phyloP scores from a whole-genome alignment of 257 asterid genomes.

The Jacaranda mimosifolia region DNA sequence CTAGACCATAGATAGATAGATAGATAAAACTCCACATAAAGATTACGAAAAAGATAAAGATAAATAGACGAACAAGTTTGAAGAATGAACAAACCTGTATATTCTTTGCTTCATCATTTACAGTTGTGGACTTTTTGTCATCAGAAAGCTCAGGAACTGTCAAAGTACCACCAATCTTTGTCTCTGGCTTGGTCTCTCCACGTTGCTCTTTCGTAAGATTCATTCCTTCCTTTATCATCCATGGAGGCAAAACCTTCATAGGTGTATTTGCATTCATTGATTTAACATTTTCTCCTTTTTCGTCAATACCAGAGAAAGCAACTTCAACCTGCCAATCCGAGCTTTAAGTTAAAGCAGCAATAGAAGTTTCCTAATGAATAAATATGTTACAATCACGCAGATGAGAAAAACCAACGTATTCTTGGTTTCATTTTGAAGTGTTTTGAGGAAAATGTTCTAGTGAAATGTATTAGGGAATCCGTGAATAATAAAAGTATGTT shows the following conservation, averaged over 20 bases:
- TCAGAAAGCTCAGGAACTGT: slow-evolving; percentile 56
- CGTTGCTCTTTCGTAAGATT: slow-evolving; percentile 89
- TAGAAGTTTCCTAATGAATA: slow-evolving; percentile 17
- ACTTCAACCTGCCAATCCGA: slow-evolving; percentile 83
- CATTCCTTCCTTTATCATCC: slow-evolving; percentile 98
- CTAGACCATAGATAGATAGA: too few relatives aligned
- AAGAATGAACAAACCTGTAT: slow-evolving; percentile 51
- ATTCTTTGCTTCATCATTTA: slow-evolving; percentile 66
- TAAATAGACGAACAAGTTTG: not conserved
- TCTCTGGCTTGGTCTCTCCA: slow-evolving; percentile 73
- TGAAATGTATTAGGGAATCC: too few relatives aligned
- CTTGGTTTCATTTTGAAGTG: too few relatives aligned
- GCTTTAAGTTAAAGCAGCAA: slow-evolving; percentile 29
- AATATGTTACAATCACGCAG: slow-evolving; percentile 6
- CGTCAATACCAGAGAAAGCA: slow-evolving; percentile 84
- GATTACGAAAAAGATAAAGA: slow-evolving; percentile 2
- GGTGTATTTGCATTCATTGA: slow-evolving; percentile 56
- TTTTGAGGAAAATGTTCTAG: too few relatives aligned
- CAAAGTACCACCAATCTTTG: slow-evolving; percentile 54
- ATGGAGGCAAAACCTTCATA: slow-evolving; percentile 89
- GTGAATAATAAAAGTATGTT: too few relatives aligned
- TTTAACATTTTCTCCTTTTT: slow-evolving; percentile 66
- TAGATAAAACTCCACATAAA: too few relatives aligned
- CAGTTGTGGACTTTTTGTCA: slow-evolving; percentile 71
- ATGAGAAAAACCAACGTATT: not conserved